phyloP scores from a whole-genome alignment of 148 eudicot genomes.

The Amaranthus hypochondriacus region DNA sequence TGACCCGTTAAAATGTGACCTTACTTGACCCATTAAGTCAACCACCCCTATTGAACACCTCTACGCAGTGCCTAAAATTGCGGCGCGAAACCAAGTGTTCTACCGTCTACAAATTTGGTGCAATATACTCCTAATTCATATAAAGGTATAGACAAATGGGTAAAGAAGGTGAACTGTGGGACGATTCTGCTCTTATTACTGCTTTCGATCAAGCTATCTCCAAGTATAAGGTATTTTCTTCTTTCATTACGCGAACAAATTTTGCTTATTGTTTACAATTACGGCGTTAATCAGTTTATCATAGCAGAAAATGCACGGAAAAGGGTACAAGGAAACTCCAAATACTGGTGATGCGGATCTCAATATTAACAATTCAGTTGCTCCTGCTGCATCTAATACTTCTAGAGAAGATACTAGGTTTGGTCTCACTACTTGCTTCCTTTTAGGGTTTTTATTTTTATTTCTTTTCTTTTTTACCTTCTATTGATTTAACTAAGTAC shows the following conservation, averaged over 20 bases:
- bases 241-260: neutral
- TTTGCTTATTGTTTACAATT: neutral
- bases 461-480: too few relatives aligned
- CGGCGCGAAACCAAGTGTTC: too few relatives aligned
- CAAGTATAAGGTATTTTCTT: constrained; percentile 48
- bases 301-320: constrained; percentile 44
- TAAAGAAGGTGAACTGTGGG: constrained; percentile 56
- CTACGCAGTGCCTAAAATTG: too few relatives aligned
- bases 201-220: constrained; percentile 67
- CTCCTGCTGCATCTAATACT: constrained; percentile 16
- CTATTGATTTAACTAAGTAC: too few relatives aligned
- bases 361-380: constrained; percentile 17
- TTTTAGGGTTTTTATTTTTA: constrained; percentile 4
- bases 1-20: too few relatives aligned
- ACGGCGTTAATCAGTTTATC: neutral
- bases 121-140: neutral
- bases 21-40: too few relatives aligned
- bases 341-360: constrained; percentile 23
- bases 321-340: constrained; percentile 26
- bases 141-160: constrained; percentile 28
- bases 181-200: constrained; percentile 62
- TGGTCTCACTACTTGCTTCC: neutral
- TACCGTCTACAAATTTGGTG: too few relatives aligned
- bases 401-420: constrained; percentile 30
- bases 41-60: too few relatives aligned